Base-by-base conservation (phyloP, 805 yeast genomes). In the Ogataea trehaloabstinens region DNA sequence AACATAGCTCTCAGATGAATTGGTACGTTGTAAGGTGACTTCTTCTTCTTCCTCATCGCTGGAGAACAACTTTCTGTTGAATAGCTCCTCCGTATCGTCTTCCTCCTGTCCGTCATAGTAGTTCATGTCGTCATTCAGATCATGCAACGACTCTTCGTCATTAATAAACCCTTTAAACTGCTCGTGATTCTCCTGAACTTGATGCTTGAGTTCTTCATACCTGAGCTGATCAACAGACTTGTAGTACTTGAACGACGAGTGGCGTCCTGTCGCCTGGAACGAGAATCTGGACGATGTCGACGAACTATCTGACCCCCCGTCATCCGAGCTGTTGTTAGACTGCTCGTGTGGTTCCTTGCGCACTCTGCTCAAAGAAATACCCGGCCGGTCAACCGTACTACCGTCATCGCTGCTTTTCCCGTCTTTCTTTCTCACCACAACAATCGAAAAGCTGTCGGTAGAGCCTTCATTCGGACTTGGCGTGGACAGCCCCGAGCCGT, bases 51-150 rank as follows among this genome's bases (percentile, higher is more conserved):
- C 25, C 22, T 55, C 60, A 34, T 56, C 62, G 45, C 58, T 52
- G 4, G 64, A 57, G 38, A 67, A 66, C 13, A 66, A 38, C 34
- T 59, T 58, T 28, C 71, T 44, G 34, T 66, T 65, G 44, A 66
- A 66, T 29, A 67, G 41, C 8, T 53, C 59, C 40, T 65, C 70
- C 0, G 71, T 66, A 25, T 66, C 71, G 38, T 66, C 71, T 22
- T 52, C 55, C 16, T 45, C 60, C 7, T 54, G 58, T 17, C 49
- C 55, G 42, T 64, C 66, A 15, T 46, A 50, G 37, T 49, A 54
- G 34, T 63, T 60, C 56, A 59, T 41, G 30, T 61, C 66, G 19
- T 63, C 66, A 12, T 52, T 48, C 28, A 61, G 44, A 21, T 60
- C 60, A 16, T 49, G 40, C 27, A 53, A 25, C 4, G 56, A 47